Base-by-base conservation (phyloP, 768 basidiomycete species). In the Termitomyces heimii region DNA sequence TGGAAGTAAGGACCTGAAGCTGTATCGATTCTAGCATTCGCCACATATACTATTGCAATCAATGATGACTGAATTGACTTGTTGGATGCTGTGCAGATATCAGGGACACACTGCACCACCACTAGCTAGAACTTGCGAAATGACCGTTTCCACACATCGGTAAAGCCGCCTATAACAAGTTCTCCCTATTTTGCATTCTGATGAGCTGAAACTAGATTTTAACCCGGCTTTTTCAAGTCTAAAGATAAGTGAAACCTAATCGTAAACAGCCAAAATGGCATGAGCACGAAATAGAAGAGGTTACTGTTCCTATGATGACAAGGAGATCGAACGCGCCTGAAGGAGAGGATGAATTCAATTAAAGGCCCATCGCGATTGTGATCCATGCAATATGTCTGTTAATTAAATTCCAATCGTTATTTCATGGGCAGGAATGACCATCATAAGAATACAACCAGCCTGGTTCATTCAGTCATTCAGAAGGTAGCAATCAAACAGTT, bases 401-500 rank as follows among this genome's bases (percentile, higher is more conserved):
- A 16, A 16, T 16, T 4, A 37, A 13, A 8, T n/a, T 39, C 9
- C 7, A 31, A 7, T 28, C 2, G 26, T 28, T 47, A 31, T 9
- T 31, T n/a, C 20, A 31, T n/a, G 9, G 28, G 18, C 5, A n/a
- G 10, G 46, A 13, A 22, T 1, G 45, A 28, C 16, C 32, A 4
- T 6, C 20, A 34, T 32, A 3, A 28, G 70, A 63, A 63, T 35
- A 45, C 32, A 44, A 3, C 22, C 4, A 40, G 29, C 31, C 16
- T 14, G 40, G n/a, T 40, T 42, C 40, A 40, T 40, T 8, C 39
- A 53, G n/a, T 42, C 40, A 40, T 40, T 8, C 39, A 53, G n/a
- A 53, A 40, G 13, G 9, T 6, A 9, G n/a, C 22, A 28, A 53
- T 12, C 10, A 12, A 20, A 42, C 29, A 10, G 5, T 37, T 32